Evolutionary conservation across 805 yeast genomes (phyloP).

Genomic region (Ogataea methylovora): DNA sequence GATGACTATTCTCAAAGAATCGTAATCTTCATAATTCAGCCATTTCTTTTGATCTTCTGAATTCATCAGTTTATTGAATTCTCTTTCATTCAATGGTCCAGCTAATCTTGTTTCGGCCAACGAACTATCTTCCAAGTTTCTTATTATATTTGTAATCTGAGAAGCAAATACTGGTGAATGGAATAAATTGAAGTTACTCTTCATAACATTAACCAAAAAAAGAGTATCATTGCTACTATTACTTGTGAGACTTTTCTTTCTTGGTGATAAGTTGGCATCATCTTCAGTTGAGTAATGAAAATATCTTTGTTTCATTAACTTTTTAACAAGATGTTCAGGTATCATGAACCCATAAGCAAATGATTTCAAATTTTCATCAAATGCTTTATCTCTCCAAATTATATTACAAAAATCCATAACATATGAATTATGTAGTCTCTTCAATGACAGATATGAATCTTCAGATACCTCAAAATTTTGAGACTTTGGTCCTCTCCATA

Average conservation of each 20-base stretch:
- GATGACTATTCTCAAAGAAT: slow-evolving; percentile 37
- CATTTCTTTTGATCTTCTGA: slow-evolving; percentile 22
- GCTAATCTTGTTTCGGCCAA: slow-evolving; percentile 32
- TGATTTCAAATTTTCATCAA: slow-evolving; percentile 26
- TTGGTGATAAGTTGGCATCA: too few species aligned
- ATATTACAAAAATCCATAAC: slow-evolving; percentile 50
- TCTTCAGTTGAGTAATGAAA: slow-evolving; percentile 12
- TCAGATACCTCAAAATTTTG: not conserved
- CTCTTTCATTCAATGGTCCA: slow-evolving; percentile 44
- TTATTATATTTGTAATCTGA: slow-evolving; percentile 33
- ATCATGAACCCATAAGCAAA: slow-evolving; percentile 33
- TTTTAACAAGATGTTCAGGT: slow-evolving; percentile 25
- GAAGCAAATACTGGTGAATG: slow-evolving; percentile 45
- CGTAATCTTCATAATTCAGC: slow-evolving; percentile 30
- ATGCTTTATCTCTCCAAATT: slow-evolving; percentile 49
- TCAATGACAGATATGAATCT: slow-evolving; percentile 6
- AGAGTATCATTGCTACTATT: slow-evolving; percentile 4
- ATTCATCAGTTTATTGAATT: slow-evolving; percentile 25
- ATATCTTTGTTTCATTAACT: slow-evolving; percentile 19
- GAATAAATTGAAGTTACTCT: slow-evolving; percentile 30
- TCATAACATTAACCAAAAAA: too few species aligned
- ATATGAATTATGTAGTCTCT: slow-evolving; percentile 37
- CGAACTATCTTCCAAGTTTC: slow-evolving; percentile 38
- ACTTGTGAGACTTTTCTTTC: not conserved
- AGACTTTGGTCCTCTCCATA: not conserved